Evolutionary conservation across 371 early-diverging fungal genomes (phyloP).

Genomic region (Mortierella sp.): DNA sequence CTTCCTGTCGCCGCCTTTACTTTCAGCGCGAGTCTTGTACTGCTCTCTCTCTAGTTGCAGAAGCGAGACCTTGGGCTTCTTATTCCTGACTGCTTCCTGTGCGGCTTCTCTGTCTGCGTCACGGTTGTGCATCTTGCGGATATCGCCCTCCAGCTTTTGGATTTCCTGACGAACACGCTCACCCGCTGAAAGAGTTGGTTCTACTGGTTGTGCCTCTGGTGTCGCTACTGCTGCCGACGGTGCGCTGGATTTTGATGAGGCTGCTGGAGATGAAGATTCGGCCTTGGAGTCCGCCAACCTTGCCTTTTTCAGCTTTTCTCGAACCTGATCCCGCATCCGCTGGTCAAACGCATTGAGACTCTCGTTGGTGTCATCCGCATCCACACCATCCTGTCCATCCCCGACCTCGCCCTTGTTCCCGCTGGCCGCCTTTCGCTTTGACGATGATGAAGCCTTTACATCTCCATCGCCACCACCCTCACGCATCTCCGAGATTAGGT

Average conservation of each 20-base stretch:
- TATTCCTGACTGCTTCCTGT: conserved; percentile 25
- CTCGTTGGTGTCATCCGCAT: conserved; percentile 42
- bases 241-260: not conserved
- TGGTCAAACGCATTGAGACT: conserved; percentile 60
- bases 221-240: not conserved
- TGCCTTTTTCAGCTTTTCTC: conserved; percentile 34
- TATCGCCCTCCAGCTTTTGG: conserved; percentile 69
- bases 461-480: not conserved
- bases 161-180: conserved; percentile 57
- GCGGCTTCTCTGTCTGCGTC: conserved; percentile 34
- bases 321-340: conserved; percentile 64
- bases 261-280: not conserved
- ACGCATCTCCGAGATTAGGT: conserved; percentile 19
- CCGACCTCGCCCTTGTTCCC: conserved; percentile 1
- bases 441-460: not conserved
- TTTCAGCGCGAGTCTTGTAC: conserved; percentile 61
- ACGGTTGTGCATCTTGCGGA: conserved; percentile 67
- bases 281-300: conserved; percentile 18
- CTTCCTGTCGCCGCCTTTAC: conserved; percentile 49
- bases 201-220: not conserved
- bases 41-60: conserved; percentile 69
- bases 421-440: conserved; percentile 7
- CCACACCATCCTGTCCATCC: not conserved
- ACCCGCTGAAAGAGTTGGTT: conserved; percentile 18
- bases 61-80: conserved; percentile 63